Base-by-base conservation (phyloP, 2,329 filamentous ascomycete genomes). In the Aspergillus quadrilineatus region DNA sequence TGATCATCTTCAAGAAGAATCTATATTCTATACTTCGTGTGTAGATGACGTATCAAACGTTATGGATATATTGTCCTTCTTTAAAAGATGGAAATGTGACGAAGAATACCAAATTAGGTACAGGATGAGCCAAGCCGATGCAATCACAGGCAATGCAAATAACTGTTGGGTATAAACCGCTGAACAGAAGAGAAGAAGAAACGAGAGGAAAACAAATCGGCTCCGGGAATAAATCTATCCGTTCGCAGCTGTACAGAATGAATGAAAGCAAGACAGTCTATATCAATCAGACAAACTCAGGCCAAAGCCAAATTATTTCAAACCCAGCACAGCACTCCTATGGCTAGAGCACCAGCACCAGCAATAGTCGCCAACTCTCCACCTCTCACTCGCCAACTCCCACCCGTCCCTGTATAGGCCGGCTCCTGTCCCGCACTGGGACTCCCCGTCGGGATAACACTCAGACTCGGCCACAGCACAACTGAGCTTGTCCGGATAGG, bases 121-220 rank as follows among this genome's bases (percentile, higher is more conserved):
- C 43, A 45, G 26, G 28, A 29, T n/a, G 43, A 26, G n/a, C 12
- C 26, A 26, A 45, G 43, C 12, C n/a, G 22, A 28, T 14, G 34
- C 34, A 37, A 37, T 37, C 9, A 14, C 34, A 37, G 34, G 34
- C 34, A 37, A 34, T 7, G 32, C 32, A 14, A n/a, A 30, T 8
- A 26, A 14, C 15, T 34, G 28, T 37, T 45, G 50, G 50, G 50
- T 53, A 47, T 53, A 53, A 46, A 53, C 50, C 43, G 50, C 50
- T 53, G 50, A 47, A 53, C 14, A 47, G 3, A 37, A 53, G n/a
- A 39, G 37, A 41, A 14, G 10, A 46, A 32, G 22, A 45, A 17
- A 48, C 15, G 36, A 47, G 15, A 22, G 15, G 22, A 32, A 37
- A 53, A 29, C 28, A 41, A 48, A 42, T 26, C 22, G 26, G 44